phyloP scores from a whole-genome alignment of 495 filamentous ascomycete genomes.

The Penicillium bialowiezense region DNA sequence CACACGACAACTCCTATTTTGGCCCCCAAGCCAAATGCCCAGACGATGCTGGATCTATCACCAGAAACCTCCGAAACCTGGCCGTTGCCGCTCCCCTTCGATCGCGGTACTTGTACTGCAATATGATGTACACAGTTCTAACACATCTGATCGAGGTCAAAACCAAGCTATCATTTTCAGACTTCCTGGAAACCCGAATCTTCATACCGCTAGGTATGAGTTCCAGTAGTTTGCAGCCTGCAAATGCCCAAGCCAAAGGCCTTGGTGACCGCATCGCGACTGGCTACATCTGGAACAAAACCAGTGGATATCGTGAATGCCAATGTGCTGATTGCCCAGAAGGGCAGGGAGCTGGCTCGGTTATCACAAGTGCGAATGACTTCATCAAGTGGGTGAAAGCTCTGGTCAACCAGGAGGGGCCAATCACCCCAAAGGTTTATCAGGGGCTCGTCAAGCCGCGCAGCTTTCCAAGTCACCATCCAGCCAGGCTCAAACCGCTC shows the following conservation, averaged over 20 bases:
- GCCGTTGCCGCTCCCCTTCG: conserved; percentile 34
- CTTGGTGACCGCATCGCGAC: conserved; percentile 30
- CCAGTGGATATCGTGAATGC: conserved; percentile 4
- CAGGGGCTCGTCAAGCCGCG: conserved; percentile 13
- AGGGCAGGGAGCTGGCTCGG: conserved; percentile 39
- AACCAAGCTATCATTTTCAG: conserved; percentile 33
- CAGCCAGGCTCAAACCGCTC: background rate
- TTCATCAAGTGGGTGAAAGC: conserved; percentile 43
- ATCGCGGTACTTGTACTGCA: conserved; percentile 46
- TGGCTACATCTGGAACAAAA: conserved; percentile 17
- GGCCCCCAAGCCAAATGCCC: conserved; percentile 8
- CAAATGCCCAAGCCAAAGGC: conserved; percentile 20
- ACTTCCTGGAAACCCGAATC: conserved; percentile 34
- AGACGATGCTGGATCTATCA: conserved; percentile 20
- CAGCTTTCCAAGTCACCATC: conserved; percentile 7
- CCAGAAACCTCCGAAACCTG: conserved; percentile 36
- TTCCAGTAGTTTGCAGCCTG: conserved; percentile 30
- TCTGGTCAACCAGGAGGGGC: conserved; percentile 14
- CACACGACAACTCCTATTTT: conserved; percentile 19
- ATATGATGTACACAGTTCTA: conserved; percentile 45
- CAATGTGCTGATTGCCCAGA: conserved; percentile 17
- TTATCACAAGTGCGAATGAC: conserved; percentile 45
- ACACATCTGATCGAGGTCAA: conserved; percentile 41
- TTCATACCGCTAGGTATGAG: conserved; percentile 40
- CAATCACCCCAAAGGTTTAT: conserved; percentile 14